Base-by-base conservation (phyloP, 352 stramenopile species). In the Phytophthora agathidicida region DNA sequence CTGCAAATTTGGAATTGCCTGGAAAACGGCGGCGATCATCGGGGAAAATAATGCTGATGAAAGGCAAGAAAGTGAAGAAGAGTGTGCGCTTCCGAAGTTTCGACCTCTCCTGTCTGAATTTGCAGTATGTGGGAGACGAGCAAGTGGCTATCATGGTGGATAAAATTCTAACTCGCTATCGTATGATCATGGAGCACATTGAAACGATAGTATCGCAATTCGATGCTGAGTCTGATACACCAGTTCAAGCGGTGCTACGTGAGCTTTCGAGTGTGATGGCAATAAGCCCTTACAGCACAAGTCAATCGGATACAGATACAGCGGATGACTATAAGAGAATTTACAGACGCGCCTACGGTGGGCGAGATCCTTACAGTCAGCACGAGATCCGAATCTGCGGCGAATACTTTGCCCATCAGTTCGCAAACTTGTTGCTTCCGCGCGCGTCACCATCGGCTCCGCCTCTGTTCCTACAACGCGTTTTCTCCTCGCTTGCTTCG, bases 21-120 rank as follows among this genome's bases (percentile, higher is more conserved):
- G 38, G 9, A 36, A 17, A 7, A 54, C 63, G 28, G 8, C 41
- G 23, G 17, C 58, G 28, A 35, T 53, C 16, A 4, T 65, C 46
- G 16, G 54, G 19, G n/a, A 48, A 54, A 32, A 47, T 48, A 33
- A 10, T 54, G n/a, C n/a, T n/a, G 11, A 30, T 53, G 43, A 52
- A 71, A 42, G n/a, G 17, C 2, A 60, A 60, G 26, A 67, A 56
- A 23, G 42, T 24, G 52, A 77, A 74, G 33, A 83, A 83, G 27
- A 65, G 60, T 53, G 77, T 91, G n/a, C 68, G 75, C 0, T 91
- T 91, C 28, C 81, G 69, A 14, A 82, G 68, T 17, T 91, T 91
- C 16, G 75, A 89, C 39, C 59, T 91, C 2, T 91, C 81, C 6
- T 86, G 78, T 20, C 37, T 89, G 16, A 77, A 76, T 35, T 60